Conservation (phyloP, 2,329 filamentous ascomycete species). For the Nothophoma quercina region DNA sequence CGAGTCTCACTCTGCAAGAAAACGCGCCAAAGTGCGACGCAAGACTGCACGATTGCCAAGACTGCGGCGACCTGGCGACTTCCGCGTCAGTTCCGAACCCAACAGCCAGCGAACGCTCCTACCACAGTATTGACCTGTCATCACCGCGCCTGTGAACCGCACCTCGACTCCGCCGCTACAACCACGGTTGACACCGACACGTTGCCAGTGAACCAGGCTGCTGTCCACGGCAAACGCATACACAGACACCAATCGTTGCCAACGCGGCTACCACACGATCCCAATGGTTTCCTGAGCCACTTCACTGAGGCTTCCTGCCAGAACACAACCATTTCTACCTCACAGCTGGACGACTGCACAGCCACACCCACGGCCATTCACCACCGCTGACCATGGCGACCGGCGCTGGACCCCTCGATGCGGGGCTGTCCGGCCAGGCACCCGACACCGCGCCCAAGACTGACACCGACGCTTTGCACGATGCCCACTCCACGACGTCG, state of each 20-base stretch:
- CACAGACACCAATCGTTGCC: neutral
- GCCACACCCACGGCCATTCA: neutral
- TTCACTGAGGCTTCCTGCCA: conserved; percentile 31
- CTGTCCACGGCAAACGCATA: neutral
- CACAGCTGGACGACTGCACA: neutral
- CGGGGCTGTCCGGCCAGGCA: conserved; percentile 22
- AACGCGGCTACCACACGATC: neutral
- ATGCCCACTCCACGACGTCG: conserved; percentile 50
- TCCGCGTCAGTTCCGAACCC: conserved; percentile 8
- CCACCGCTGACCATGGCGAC: conserved; percentile 30
- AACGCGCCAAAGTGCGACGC: neutral
- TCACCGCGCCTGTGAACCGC: neutral
- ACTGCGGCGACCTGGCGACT: conserved; percentile 16
- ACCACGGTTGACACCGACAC: neutral
- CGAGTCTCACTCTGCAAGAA: neutral
- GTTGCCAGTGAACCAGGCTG: neutral
- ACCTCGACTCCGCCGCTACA: neutral
- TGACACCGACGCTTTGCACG: conserved; percentile 11
- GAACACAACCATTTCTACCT: conserved; percentile 3
- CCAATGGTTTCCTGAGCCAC: conserved; percentile 39
- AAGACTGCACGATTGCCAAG: no score
- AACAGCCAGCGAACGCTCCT: neutral
- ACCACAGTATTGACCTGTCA: neutral
- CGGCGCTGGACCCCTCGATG: conserved; percentile 23
- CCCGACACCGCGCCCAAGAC: conserved; percentile 10